Conservation (phyloP, 2,329 filamentous ascomycete species). For the Ceratocystis variospora region DNA sequence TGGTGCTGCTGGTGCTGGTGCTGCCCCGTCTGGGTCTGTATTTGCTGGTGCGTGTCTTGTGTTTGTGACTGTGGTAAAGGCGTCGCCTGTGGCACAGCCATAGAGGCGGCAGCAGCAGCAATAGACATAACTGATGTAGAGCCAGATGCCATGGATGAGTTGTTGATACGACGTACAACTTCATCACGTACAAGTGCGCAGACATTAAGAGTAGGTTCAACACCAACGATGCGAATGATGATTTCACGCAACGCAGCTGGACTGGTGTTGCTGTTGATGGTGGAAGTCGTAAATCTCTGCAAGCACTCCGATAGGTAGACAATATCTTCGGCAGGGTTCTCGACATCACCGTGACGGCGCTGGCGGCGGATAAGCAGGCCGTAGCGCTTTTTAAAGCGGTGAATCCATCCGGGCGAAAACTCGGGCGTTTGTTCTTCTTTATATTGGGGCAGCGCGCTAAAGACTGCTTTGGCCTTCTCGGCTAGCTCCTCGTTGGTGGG, state of each 20-base stretch:
- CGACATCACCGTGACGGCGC: slow-evolving; percentile 37
- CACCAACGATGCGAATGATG: slow-evolving; percentile 40
- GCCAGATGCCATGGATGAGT: background rate
- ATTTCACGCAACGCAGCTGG: slow-evolving; percentile 46
- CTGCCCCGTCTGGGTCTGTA: background rate
- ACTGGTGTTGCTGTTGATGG: slow-evolving; percentile 37
- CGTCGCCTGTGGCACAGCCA: slow-evolving; percentile 21
- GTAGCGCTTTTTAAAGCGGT: slow-evolving; percentile 51
- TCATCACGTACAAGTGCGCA: slow-evolving; percentile 47
- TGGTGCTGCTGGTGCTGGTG: slow-evolving; percentile 16
- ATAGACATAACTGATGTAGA: slow-evolving; percentile 10
- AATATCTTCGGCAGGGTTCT: slow-evolving; percentile 42
- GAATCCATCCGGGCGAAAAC: slow-evolving; percentile 51
- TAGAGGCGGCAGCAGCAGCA: slow-evolving; percentile 18
- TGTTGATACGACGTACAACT: slow-evolving; percentile 30
- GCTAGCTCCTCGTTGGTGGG: slow-evolving; percentile 49
- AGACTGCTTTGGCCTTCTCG: slow-evolving; percentile 48
- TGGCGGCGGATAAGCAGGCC: slow-evolving; percentile 44
- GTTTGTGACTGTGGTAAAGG: background rate
- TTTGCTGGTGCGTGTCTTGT: background rate
- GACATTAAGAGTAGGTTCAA: slow-evolving; percentile 39
- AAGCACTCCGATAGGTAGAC: slow-evolving; percentile 47
- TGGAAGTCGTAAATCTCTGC: slow-evolving; percentile 40
- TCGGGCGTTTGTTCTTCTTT: slow-evolving; percentile 46
- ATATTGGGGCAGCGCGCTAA: slow-evolving; percentile 44